Evolutionary conservation across 257 asterid genomes (phyloP).

Genomic region (Nicotiana knightiana): DNA sequence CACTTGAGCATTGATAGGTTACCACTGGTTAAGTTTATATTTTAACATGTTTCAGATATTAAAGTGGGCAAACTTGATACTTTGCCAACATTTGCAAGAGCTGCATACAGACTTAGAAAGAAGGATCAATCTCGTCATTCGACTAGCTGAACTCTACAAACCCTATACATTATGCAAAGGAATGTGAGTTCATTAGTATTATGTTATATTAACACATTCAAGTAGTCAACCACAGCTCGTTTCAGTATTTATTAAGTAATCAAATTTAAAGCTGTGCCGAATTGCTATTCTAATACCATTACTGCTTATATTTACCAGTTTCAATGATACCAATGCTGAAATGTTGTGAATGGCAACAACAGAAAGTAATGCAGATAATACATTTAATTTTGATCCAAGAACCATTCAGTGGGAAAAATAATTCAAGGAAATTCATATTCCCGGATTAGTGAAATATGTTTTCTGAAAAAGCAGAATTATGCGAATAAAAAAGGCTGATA

Average conservation of each 20-base stretch:
- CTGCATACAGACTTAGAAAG: neutral
- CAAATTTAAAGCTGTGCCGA: neutral
- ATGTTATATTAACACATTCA: no score
- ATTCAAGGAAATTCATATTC: slow-evolving; percentile 10
- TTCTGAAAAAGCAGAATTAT: neutral
- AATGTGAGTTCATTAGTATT: slow-evolving; percentile 8
- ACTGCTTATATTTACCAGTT: neutral
- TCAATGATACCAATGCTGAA: neutral
- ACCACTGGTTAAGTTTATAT: neutral
- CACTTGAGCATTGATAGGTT: neutral
- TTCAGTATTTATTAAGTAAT: neutral
- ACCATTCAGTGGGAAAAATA: slow-evolving; percentile 18
- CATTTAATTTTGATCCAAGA: slow-evolving; percentile 16
- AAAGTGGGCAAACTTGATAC: slow-evolving; percentile 9
- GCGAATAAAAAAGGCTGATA: neutral
- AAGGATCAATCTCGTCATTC: neutral
- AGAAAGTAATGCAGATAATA: slow-evolving; percentile 8
- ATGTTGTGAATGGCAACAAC: neutral
- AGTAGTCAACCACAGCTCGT: no score
- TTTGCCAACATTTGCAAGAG: slow-evolving; percentile 9
- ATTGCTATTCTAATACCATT: neutral
- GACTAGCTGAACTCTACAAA: slow-evolving; percentile 12
- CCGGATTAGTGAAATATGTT: slow-evolving; percentile 7
- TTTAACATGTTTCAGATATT: neutral
- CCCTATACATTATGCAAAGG: slow-evolving; percentile 15